Percentiles rank a stretch among this genome's conserved stretches.
Evolutionary conservation across 805 yeast species (phyloP).

Genomic region (Pachysolen tannophilus): DNA sequence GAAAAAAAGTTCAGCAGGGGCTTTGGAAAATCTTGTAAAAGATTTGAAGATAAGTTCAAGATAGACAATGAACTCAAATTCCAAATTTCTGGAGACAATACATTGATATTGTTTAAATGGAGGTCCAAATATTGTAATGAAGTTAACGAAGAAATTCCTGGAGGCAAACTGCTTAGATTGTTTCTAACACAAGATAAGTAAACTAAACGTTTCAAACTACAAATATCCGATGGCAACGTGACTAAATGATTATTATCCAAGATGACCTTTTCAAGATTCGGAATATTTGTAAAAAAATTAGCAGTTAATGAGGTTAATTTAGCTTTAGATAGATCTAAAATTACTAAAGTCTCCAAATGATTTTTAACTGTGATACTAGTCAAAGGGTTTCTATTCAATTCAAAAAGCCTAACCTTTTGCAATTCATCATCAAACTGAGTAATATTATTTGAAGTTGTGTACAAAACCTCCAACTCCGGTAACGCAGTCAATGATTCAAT

Average conservation of each 20-base stretch:
- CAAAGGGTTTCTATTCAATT: conserved; percentile 77
- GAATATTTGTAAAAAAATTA: conserved; percentile 50
- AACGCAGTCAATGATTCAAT: conserved; percentile 49
- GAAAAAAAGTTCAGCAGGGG: conserved; percentile 26
- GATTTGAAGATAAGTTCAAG: conserved; percentile 69
- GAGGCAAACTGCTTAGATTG: conserved; percentile 65
- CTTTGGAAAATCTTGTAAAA: conserved; percentile 52
- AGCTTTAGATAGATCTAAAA: conserved; percentile 73
- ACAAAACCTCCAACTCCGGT: conserved; percentile 61
- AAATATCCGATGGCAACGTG: conserved; percentile 63
- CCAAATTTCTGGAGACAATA: conserved; percentile 64
- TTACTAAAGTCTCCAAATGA: conserved; percentile 51
- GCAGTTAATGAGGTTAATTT: conserved; percentile 69
- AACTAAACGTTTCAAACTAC: conserved; percentile 47
- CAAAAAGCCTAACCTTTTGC: conserved; percentile 56
- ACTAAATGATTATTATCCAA: conserved; percentile 80
- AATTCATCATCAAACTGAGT: conserved; percentile 61
- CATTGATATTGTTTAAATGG: conserved; percentile 76
- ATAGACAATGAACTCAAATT: conserved; percentile 43
- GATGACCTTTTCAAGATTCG: conserved; percentile 62
- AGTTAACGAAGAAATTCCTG: conserved; percentile 49
- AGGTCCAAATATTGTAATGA: conserved; percentile 64
- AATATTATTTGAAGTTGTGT: conserved; percentile 68
- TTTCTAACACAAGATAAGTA: conserved; percentile 68
- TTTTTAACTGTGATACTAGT: conserved; percentile 54